Base-by-base conservation (phyloP, 257 asterid species). In the Solanum chaucha region DNA sequence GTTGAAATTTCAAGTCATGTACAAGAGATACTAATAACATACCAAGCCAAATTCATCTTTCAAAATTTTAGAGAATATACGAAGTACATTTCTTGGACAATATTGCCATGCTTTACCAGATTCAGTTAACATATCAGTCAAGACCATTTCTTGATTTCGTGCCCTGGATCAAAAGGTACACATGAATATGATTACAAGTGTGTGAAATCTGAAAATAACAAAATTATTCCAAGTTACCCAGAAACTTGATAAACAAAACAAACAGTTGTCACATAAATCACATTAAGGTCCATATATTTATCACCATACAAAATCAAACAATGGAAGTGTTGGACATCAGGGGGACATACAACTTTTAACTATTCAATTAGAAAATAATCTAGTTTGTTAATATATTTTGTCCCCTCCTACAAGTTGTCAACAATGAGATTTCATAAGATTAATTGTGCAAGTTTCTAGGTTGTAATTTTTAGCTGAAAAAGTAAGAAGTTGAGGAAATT, bases 41-140 rank as follows among this genome's bases (percentile, higher is more conserved):
- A n/a, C n/a, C n/a, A n/a, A n/a, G n/a, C n/a, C n/a, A 86, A 93
- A 96, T 91, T 96, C 99, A 85, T 94, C 94, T 89, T 91, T 91
- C 88, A 96, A 86, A 86, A 93, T 86, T 91, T 94, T 92, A 11
- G 96, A 90, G 88, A 92, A 94, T 89, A 93, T 92, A 86, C 95
- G 92, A 89, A 96, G 91, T 19, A 95, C 89, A 88, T 93, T 98
- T 91, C 98, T 93, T 73, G 99, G 97, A 89, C 98, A 96, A 86
- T 93, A 95, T 86, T 95, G 97, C 99, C 98, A 96, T 74, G 98
- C 91, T 72, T 81, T 91, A 88, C 96, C 99, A 82, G 98, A 96
- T 87, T 90, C 93, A 89, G 90, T 88, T 87, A 92, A 92, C 98
- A 96, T 96, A 89, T 95, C 98, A 85, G 92, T 97, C 86, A 95